Evolutionary conservation across 2,329 filamentous ascomycete species (phyloP), one percentile per base, ranked within the genome.

Genomic region (Aciculosporium take): DNA sequence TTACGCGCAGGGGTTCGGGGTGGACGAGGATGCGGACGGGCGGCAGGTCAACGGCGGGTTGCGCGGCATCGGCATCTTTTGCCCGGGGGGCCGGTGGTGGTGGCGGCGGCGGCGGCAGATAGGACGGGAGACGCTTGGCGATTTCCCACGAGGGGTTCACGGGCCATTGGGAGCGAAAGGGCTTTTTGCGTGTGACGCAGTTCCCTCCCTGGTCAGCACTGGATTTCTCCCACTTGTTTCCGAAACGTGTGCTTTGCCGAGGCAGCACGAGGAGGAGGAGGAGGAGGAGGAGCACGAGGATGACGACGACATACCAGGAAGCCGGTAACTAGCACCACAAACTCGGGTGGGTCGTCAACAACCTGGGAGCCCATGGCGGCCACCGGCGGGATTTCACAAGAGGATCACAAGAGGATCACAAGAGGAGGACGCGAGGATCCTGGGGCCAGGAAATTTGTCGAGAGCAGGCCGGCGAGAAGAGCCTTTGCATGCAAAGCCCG

Each of bases 61-160:
- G 27, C 3, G 12, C 12, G 28, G 13, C 28, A 29, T 17, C 31
- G 18, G 10, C 31, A 34, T 63, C 59, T 53, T 69, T 71, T 48
- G 58, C 57, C 39, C 64, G n/a, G n/a, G n/a, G n/a, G n/a, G n/a
- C n/a, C n/a, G n/a, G n/a, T n/a, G n/a, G n/a, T n/a, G n/a, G n/a
- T n/a, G n/a, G n/a, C n/a, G n/a, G 61, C 12, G 67, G 57, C 1
- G 68, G 62, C 2, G 76, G 72, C 5, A 88, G 71, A 49, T 73
- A 71, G 2, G 71, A 59, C 3, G 84, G 79, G n/a, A 93, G 73
- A 17, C 65, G 67, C 21, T 67, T 69, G 37, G 81, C 77, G 54
- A 94, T 88, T 55, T 88, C 74, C 71, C 76, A 88, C 3, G 85
- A 86, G 7, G 86, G 84, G 56, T 94, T 94, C 45, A 79, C 64